phyloP scores from a whole-genome alignment of 805 yeast species.

The Myxozyma neotropica region DNA sequence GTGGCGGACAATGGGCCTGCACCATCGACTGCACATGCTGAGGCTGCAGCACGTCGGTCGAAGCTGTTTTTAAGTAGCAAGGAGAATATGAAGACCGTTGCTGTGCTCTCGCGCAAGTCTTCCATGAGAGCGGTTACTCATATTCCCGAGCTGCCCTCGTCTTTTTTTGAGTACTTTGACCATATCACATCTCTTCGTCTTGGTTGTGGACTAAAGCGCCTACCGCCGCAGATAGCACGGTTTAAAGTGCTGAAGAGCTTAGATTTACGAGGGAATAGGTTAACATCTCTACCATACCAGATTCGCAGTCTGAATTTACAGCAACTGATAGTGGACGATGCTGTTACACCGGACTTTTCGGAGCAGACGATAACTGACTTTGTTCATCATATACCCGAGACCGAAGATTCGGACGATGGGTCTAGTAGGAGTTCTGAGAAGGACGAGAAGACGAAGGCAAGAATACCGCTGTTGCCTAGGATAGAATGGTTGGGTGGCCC shows the following conservation, averaged over 20 bases:
- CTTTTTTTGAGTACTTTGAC: conserved; percentile 26
- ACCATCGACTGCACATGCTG: neutral
- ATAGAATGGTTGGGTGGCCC: conserved; percentile 22
- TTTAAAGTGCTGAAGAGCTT: conserved; percentile 14
- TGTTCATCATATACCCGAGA: neutral
- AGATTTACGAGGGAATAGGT: conserved; percentile 23
- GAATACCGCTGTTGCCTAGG: neutral
- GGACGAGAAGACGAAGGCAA: neutral
- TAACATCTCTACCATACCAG: conserved; percentile 24
- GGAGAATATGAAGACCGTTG: conserved; percentile 9
- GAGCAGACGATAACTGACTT: conserved; percentile 30
- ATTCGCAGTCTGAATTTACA: conserved; percentile 21
- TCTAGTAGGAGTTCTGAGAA: neutral
- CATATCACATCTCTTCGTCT: conserved; percentile 21
- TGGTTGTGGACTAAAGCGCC: conserved; percentile 24
- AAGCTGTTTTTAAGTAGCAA: conserved; percentile 19
- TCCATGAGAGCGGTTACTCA: conserved; percentile 15
- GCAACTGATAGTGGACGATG: conserved; percentile 20
- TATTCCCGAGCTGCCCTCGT: conserved; percentile 24
- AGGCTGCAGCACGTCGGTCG: conserved; percentile 3
- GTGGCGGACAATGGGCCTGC: neutral
- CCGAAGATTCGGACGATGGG: neutral
- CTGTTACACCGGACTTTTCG: conserved; percentile 21
- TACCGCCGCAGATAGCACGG: conserved; percentile 30
- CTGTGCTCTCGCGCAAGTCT: conserved; percentile 22